Conservation (phyloP, 306 rosid species). For the Alnus rubra region DNA sequence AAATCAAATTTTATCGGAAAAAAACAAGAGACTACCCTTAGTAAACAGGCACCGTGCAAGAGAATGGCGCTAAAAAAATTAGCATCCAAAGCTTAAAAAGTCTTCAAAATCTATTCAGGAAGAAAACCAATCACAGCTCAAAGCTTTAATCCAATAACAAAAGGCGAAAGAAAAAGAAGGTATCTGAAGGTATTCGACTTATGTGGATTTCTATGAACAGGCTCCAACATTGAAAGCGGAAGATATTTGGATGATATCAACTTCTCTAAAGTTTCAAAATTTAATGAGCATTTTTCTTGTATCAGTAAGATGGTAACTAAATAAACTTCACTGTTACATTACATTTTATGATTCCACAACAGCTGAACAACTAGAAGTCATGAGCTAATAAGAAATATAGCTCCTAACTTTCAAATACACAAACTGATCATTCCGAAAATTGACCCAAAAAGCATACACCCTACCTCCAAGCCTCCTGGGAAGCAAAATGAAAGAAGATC, state of each 20-base stretch:
- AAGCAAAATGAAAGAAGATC: constrained; percentile 93
- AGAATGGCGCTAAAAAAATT: neutral
- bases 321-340: neutral
- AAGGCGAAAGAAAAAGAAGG: neutral
- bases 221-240: neutral
- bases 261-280: neutral
- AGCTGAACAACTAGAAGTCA: neutral
- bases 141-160: neutral
- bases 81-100: neutral
- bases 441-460: constrained; percentile 29
- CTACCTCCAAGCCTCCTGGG: constrained; percentile 93
- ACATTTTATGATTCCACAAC: neutral
- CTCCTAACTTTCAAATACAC: constrained; percentile 1
- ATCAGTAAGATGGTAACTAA: constrained; percentile 1
- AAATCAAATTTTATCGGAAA: neutral
- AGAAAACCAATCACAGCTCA: neutral
- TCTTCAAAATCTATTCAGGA: neutral
- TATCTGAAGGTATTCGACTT: neutral
- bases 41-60: neutral
- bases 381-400: neutral
- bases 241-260: neutral
- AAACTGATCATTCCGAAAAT: neutral
- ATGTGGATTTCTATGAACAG: neutral
- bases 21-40: neutral
- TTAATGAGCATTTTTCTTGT: neutral